Base-by-base conservation (phyloP, 2,329 filamentous ascomycete species). In the Fusarium staphyleae region DNA sequence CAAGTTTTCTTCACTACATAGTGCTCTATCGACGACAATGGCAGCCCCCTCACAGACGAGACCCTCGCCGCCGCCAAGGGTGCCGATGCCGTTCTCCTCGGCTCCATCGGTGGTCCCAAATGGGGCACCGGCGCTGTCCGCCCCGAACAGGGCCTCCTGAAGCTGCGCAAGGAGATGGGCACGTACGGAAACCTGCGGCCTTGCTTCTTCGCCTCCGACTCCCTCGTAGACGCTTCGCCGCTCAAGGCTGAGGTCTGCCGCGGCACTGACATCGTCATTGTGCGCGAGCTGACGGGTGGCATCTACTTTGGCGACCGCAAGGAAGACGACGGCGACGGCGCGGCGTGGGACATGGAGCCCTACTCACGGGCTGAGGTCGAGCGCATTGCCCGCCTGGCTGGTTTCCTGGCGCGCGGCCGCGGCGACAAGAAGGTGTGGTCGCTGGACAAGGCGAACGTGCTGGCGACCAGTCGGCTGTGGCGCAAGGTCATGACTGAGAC, bases 361-460 rank as follows among this genome's bases (percentile, higher is more conserved):
- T 98, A 97, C 81, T 89, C 87, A 39, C 84, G 89, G 33, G 73
- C 81, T 45, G 95, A 98, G 81, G 88, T 98, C 60, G 91, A 96
- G 83, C 87, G 93, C 44, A 87, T 98, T 65, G 90, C 89, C 9
- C 83, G 93, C 32, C 82, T 97, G 34, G 93, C 88, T 2, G 93
- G 86, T 5, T 86, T 88, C 76, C 81, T 98, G 19, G 93, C 93
- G 3, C 81, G 93, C 46, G 87, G 88, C 42, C 84, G 88, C 65
- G 81, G 88, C 1, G 81, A 87, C 30, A 88, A 88, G 48, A 66
- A 58, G 47, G 91, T 97, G 39, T 91, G 86, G 87, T 91, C 86
- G 70, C 78, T 97, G 69, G 95, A 98, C 77, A 98, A 98, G 86
- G 95, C 93, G 49, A 98, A 98, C 71, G 93, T 98, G 43, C 83